phyloP scores from a whole-genome alignment of 768 basidiomycete species.

The Phaeolepiota aurea region DNA sequence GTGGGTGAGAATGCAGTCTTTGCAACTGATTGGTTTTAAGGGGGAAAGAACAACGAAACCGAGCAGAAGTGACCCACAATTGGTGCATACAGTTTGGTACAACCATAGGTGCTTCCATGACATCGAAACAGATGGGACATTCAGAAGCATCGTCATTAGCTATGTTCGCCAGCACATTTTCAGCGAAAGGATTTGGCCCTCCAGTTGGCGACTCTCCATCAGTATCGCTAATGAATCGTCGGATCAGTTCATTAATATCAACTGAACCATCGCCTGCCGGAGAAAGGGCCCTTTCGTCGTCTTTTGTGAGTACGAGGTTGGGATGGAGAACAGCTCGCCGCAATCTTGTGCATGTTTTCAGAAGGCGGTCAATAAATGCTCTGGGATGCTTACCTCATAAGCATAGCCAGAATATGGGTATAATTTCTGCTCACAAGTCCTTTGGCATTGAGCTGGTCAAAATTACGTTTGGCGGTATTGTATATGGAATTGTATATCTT shows the following conservation, averaged over 20 bases:
- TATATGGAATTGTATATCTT: conserved; percentile 89
- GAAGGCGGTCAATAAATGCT: conserved; percentile 4
- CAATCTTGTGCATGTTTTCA: conserved; percentile 34
- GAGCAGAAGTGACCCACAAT: conserved; percentile 36
- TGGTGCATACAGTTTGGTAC: conserved; percentile 73
- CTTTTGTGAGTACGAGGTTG: conserved; percentile 58
- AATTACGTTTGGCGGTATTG: conserved; percentile 67
- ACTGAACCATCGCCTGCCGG: conserved; percentile 33
- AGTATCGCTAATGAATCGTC: conserved; percentile 35
- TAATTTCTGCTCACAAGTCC: conserved; percentile 76
- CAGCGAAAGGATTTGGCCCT: conserved; percentile 40
- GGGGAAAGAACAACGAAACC: conserved; percentile 1
- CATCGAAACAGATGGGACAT: conserved; percentile 78
- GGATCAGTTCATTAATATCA: conserved; percentile 53
- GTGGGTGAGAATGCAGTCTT: conserved; percentile 79
- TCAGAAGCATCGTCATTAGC: conserved; percentile 48
- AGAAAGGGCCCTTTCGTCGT: conserved; percentile 29
- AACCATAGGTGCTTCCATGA: conserved; percentile 61
- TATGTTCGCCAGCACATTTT: conserved; percentile 57
- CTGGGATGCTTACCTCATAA: conserved; percentile 67
- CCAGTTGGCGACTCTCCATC: conserved; percentile 17
- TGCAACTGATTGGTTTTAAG: conserved; percentile 63
- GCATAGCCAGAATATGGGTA: conserved; percentile 86
- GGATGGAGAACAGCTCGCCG: conserved; percentile 93
- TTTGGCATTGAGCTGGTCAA: conserved; percentile 71